Percentiles rank a stretch among this genome's conserved stretches.
Conservation (phyloP, 2,329 filamentous ascomycete species). For the Colletotrichum siamense region DNA sequence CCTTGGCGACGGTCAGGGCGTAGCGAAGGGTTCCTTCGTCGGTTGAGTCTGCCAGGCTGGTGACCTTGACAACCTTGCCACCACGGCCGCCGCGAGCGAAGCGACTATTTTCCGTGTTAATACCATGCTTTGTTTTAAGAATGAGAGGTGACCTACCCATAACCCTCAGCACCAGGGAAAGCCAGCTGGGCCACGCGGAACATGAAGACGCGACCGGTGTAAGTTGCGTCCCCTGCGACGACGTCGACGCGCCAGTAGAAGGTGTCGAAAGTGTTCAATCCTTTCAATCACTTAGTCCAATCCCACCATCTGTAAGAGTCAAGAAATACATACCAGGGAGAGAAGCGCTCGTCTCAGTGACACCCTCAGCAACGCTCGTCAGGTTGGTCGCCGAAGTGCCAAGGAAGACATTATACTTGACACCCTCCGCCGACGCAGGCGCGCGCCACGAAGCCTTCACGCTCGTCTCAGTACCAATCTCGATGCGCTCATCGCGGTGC, state of each 20-base stretch:
- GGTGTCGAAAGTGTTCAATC: conserved; percentile 27
- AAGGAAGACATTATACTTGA: conserved; percentile 32
- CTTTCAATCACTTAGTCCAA: background rate
- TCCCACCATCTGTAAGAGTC: accelerated
- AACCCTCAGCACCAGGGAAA: conserved; percentile 43
- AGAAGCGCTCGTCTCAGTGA: conserved; percentile 3
- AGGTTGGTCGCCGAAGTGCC: conserved; percentile 22
- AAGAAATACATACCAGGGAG: background rate
- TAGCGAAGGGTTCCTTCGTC: conserved; percentile 38
- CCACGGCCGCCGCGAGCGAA: conserved; percentile 39
- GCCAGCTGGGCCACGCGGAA: conserved; percentile 37
- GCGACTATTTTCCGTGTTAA: conserved; percentile 21
- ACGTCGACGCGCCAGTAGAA: conserved; percentile 38
- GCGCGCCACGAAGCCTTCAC: conserved; percentile 27
- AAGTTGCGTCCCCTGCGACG: conserved; percentile 18
- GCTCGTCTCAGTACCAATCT: conserved; percentile 20
- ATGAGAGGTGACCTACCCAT: conserved; percentile 25
- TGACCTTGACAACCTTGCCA: conserved; percentile 41
- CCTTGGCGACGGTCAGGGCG: conserved; percentile 40
- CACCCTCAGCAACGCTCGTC: conserved; percentile 19
- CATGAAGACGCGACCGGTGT: conserved; percentile 31
- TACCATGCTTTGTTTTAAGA: accelerated
- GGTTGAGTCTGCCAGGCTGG: conserved; percentile 35
- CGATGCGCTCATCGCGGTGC: conserved; percentile 33
- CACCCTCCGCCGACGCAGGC: conserved; percentile 12